phyloP scores from a whole-genome alignment of 1,139 yeast genomes.

The Blastobotrys serpentis region DNA sequence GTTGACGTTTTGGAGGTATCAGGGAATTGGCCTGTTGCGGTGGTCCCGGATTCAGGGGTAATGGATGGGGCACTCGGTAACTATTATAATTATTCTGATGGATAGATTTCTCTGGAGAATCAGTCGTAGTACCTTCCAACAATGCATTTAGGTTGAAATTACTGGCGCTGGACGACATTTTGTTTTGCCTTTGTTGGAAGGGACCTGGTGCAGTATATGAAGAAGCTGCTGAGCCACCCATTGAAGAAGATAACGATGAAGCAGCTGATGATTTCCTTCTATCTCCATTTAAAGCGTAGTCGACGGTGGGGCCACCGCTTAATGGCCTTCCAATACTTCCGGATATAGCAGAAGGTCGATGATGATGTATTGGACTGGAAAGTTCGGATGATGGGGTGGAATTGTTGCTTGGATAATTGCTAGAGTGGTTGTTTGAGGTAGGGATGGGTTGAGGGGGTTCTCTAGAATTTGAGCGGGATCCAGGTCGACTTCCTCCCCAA shows the following conservation, averaged over 20 bases:
- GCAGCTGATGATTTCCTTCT: constrained; percentile 6
- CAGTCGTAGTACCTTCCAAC: constrained; percentile 21
- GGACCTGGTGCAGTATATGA: constrained; percentile 1
- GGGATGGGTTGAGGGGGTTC: constrained; percentile 20
- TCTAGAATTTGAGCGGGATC: constrained; percentile 23
- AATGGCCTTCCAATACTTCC: neutral
- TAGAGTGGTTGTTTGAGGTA: neutral
- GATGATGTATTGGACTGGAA: constrained; percentile 3
- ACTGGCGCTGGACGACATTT: constrained; percentile 20
- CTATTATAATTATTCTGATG: constrained; percentile 13
- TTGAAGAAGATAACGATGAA: constrained; percentile 5
- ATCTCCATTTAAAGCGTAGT: neutral
- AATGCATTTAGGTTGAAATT: constrained; percentile 29
- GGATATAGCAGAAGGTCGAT: neutral
- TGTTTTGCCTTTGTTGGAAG: neutral
- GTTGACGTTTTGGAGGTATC: constrained; percentile 3
- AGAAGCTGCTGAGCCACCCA: constrained; percentile 4
- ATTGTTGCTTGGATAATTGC: too few species aligned
- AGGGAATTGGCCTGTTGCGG: neutral
- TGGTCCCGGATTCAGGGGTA: constrained; percentile 1
- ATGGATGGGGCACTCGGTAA: neutral
- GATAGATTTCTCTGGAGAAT: constrained; percentile 10
- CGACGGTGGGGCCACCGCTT: neutral
- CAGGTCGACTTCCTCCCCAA: constrained; percentile 12
- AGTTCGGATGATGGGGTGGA: neutral